These are phyloP conservation scores for Tilletia caries DNA, from an alignment of 1,284 basidiomycete species.

Conservation along the genomic window DNA sequence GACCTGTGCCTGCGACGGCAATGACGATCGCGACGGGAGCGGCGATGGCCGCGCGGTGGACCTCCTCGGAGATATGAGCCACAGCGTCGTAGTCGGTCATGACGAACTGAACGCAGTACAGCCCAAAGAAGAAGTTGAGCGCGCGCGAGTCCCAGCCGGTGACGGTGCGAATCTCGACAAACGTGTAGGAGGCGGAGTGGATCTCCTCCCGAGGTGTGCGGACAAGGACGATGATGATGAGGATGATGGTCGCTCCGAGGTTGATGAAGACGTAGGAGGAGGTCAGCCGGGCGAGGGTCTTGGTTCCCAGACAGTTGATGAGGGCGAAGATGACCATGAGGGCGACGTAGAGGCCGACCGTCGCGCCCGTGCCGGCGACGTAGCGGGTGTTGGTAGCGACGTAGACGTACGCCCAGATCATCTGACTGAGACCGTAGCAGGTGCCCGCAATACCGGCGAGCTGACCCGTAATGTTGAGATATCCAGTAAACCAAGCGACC, in stretches of 20 bases:
- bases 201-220: constrained; percentile 69
- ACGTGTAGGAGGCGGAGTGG: constrained; percentile 70
- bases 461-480: constrained; percentile 79
- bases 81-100: constrained; percentile 25
- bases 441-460: constrained; percentile 78
- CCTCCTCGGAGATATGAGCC: constrained; percentile 89
- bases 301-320: constrained; percentile 74
- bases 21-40: constrained; percentile 74
- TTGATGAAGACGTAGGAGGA: constrained; percentile 82
- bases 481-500: constrained; percentile 68
- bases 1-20: constrained; percentile 62
- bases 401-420: constrained; percentile 74
- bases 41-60: constrained; percentile 79
- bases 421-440: constrained; percentile 80
- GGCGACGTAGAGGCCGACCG: constrained; percentile 44
- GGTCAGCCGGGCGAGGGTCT: constrained; percentile 73
- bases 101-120: constrained; percentile 76
- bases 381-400: constrained; percentile 25
- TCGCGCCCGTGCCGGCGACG: constrained; percentile 3
- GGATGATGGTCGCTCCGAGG: constrained; percentile 62
- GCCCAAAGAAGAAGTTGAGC: constrained; percentile 78
- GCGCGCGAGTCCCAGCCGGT: constrained; percentile 77
- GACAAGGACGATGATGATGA: constrained; percentile 79
- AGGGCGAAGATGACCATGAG: constrained; percentile 52
- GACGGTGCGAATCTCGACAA: constrained; percentile 63